Conservation (phyloP, 1,284 basidiomycete genomes). For the Ganoderma boninense region DNA sequence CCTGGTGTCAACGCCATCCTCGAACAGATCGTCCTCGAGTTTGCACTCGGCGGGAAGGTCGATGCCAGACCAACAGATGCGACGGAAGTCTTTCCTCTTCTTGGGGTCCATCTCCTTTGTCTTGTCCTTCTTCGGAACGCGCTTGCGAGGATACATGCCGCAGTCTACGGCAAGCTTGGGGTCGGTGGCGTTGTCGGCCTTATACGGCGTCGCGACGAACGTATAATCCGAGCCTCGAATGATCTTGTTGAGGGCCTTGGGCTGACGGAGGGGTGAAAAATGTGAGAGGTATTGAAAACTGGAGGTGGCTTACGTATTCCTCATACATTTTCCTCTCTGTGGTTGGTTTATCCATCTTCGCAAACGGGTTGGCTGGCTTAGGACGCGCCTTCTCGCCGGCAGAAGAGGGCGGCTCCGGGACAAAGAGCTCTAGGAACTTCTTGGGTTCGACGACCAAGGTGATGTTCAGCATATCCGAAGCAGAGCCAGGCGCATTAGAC, state of each 20-base stretch:
- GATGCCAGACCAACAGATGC: slow-evolving; percentile 16
- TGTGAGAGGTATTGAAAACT: not conserved
- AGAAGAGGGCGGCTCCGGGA: not conserved
- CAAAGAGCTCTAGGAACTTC: slow-evolving; percentile 3
- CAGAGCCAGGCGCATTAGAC: not conserved
- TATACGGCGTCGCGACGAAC: slow-evolving; percentile 12
- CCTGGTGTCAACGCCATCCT: not conserved
- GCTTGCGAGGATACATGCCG: slow-evolving; percentile 6
- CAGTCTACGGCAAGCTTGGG: slow-evolving; percentile 9
- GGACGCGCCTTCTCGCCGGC: not conserved
- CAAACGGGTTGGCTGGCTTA: not conserved
- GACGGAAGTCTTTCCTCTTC: not conserved
- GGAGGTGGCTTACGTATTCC: not conserved
- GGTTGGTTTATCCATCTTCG: not conserved
- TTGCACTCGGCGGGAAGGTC: slow-evolving; percentile 24
- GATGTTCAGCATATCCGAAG: slow-evolving; percentile 10
- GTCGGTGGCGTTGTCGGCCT: not conserved
- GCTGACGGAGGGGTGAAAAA: not conserved
- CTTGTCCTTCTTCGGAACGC: slow-evolving; percentile 4
- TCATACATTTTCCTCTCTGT: slow-evolving; percentile 12
- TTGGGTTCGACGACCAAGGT: not conserved
- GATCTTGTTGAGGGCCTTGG: not conserved
- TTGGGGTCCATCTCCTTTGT: not conserved
- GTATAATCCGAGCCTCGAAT: not conserved
- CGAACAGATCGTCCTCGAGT: slow-evolving; percentile 15